These are phyloP conservation scores for Datura wrightii DNA, from an alignment of 257 asterid genomes.

Conservation along the genomic window DNA sequence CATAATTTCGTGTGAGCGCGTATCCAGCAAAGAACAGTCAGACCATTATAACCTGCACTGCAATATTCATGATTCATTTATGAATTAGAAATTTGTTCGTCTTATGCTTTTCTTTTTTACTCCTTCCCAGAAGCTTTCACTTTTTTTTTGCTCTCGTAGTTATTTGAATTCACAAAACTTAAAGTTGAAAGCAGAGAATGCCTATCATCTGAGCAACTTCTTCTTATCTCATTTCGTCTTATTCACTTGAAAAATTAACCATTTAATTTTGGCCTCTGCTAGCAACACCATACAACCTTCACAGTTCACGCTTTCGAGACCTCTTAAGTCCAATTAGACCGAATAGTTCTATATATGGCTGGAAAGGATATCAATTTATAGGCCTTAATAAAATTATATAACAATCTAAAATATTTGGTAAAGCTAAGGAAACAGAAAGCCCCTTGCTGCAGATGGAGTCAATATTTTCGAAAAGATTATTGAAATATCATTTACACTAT, in stretches of 20 bases:
- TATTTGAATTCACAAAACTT: no score
- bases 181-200: no score
- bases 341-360: not conserved
- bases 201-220: no score
- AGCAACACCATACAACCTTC: no score
- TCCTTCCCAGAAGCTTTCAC: no score
- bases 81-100: not conserved
- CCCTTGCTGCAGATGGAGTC: not conserved
- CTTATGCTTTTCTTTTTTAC: no score
- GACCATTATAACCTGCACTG: not conserved
- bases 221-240: no score
- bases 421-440: not conserved
- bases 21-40: not conserved
- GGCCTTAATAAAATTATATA: not conserved
- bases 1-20: not conserved
- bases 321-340: not conserved
- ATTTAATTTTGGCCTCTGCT: no score
- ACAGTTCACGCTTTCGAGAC: not conserved
- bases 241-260: not conserved
- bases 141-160: no score
- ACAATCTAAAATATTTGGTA: not conserved
- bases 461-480: not conserved
- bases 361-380: not conserved
- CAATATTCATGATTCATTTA: not conserved
- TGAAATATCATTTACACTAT: not conserved